Conservation (phyloP, 2,329 filamentous ascomycete species). For the Thelonectria blattea region DNA sequence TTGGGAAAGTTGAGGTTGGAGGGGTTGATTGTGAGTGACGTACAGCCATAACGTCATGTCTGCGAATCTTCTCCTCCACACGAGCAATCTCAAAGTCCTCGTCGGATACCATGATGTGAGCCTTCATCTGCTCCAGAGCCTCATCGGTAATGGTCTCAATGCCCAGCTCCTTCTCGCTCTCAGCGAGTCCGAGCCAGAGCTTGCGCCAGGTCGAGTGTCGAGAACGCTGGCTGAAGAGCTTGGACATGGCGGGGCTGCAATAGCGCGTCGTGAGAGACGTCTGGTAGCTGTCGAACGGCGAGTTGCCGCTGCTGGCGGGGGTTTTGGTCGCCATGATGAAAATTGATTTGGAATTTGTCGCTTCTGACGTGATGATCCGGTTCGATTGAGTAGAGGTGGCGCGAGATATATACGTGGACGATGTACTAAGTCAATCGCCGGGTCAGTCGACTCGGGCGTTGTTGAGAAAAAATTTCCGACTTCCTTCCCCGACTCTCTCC, state of each 20-base stretch:
- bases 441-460: no score
- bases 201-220: constrained; percentile 43
- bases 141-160: constrained; percentile 72
- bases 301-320: not conserved
- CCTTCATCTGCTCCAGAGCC: constrained; percentile 77
- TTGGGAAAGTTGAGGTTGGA: no score
- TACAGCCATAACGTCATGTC: constrained; percentile 69
- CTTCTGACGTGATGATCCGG: no score
- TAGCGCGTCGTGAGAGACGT: constrained; percentile 76
- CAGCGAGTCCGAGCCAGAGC: constrained; percentile 85
- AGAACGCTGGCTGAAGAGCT: constrained; percentile 78
- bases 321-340: not conserved
- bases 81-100: constrained; percentile 77
- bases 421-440: no score
- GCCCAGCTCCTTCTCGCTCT: constrained; percentile 81
- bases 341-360: not conserved
- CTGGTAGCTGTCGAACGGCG: constrained; percentile 52
- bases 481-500: no score
- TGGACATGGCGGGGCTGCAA: constrained; percentile 75
- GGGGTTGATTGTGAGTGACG: constrained; percentile 36
- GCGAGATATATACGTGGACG: no score
- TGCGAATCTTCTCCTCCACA: constrained; percentile 75
- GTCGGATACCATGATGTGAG: constrained; percentile 76
- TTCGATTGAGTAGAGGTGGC: no score
- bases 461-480: no score